Evolutionary conservation across 257 asterid species (phyloP).

Genomic region (Thymus quinquecostatus): DNA sequence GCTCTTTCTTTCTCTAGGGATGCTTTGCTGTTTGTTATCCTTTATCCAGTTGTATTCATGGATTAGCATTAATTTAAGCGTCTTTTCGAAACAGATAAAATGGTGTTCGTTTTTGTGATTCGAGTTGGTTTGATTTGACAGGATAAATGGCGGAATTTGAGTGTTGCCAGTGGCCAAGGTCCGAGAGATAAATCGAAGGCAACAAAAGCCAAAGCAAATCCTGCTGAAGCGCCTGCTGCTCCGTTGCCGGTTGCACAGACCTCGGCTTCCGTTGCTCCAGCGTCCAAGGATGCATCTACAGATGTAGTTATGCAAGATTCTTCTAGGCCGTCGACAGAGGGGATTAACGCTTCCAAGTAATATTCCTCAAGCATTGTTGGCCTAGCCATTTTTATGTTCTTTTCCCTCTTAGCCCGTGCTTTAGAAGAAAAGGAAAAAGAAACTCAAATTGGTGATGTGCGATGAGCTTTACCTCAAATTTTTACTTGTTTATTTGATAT

Average conservation of each 20-base stretch:
- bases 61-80: not conserved
- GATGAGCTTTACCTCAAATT: not conserved
- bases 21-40: not conserved
- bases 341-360: conserved; percentile 67
- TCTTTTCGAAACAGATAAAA: not conserved
- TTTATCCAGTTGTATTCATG: not conserved
- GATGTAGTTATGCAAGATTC: conserved; percentile 51
- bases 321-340: conserved; percentile 56
- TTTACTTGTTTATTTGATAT: not conserved
- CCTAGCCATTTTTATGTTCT: not conserved
- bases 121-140: conserved; percentile 25
- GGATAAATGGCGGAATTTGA: conserved; percentile 97
- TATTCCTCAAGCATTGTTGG: conserved; percentile 15
- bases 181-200: conserved; percentile 67
- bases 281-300: conserved; percentile 43
- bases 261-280: conserved; percentile 47
- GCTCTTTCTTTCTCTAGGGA: not conserved
- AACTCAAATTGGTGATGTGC: not conserved
- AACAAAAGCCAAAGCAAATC: conserved; percentile 49
- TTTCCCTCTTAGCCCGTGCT: not conserved
- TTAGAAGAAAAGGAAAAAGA: not conserved
- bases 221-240: conserved; percentile 54
- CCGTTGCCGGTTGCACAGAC: conserved; percentile 42
- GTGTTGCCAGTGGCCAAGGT: conserved; percentile 67
- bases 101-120: not conserved